A percentile compares a stretch with the other conserved stretches of the same genome.
Evolutionary conservation across 164 flowering plant species (phyloP).

Genomic region (Berberis thunbergii): DNA sequence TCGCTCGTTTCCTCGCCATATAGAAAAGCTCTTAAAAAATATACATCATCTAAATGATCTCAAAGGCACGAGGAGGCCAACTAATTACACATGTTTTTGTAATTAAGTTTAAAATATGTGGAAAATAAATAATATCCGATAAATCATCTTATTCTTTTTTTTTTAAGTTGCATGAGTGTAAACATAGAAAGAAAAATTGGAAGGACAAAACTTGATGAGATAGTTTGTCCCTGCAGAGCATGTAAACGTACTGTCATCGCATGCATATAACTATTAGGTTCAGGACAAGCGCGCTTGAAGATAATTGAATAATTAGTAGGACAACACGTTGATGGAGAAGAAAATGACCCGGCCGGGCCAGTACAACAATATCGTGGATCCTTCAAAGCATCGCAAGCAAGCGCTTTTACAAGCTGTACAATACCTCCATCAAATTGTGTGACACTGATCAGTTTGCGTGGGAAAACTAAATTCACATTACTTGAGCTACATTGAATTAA

Average conservation of each 20-base stretch:
- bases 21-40: no score
- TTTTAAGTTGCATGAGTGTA: no score
- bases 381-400: conserved; percentile 11
- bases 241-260: conserved; percentile 24
- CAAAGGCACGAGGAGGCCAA: no score
- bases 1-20: no score
- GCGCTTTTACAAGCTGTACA: conserved; percentile 5
- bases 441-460: conserved; percentile 9
- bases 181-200: no score
- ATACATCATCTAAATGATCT: no score
- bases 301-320: conserved; percentile 17
- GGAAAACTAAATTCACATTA: conserved; percentile 14
- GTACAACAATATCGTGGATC: conserved; percentile 11
- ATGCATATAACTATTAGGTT: conserved; percentile 22
- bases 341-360: background rate
- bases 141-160: no score
- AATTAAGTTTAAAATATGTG: no score
- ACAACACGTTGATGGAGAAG: conserved; percentile 8
- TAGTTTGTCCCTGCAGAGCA: conserved; percentile 9
- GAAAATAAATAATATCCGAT: no score
- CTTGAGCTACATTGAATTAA: conserved; percentile 10
- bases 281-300: conserved; percentile 20
- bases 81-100: no score
- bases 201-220: background rate
- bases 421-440: conserved; percentile 3